Evolutionary conservation across 257 asterid species (phyloP).

Genomic region (Hygrophila difformis): DNA sequence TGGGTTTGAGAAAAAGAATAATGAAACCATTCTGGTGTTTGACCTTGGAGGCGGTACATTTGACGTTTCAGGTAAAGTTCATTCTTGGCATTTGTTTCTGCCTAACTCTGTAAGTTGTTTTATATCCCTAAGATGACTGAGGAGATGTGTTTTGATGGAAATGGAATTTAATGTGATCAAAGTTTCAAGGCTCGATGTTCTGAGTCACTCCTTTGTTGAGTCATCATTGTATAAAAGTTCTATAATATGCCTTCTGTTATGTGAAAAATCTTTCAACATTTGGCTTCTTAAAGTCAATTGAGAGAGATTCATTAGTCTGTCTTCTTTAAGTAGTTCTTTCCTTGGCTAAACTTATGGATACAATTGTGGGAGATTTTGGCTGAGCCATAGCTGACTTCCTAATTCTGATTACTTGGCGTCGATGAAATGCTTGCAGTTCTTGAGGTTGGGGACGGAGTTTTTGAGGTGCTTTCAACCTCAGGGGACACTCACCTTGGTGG

Average conservation of each 20-base stretch:
- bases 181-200: no score
- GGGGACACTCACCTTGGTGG: constrained; percentile 89
- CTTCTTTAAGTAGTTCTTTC: no score
- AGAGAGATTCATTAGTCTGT: no score
- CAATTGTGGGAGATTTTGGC: not conserved
- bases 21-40: constrained; percentile 50
- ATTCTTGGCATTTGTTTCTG: no score
- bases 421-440: constrained; percentile 22
- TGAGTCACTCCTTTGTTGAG: no score
- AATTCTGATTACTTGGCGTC: constrained; percentile 3
- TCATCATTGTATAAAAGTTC: no score
- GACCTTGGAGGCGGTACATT: constrained; percentile 45
- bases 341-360: not conserved
- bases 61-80: constrained; percentile 42
- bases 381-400: not conserved
- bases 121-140: not conserved
- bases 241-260: no score
- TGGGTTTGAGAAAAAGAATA: constrained; percentile 35
- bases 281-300: no score
- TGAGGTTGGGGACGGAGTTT: constrained; percentile 44
- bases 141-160: no score
- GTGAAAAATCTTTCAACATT: no score
- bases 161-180: no score
- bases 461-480: constrained; percentile 38
- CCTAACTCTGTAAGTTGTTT: not conserved